Evolutionary conservation across 257 asterid species (phyloP).

Genomic region (Pogostemon cablin): DNA sequence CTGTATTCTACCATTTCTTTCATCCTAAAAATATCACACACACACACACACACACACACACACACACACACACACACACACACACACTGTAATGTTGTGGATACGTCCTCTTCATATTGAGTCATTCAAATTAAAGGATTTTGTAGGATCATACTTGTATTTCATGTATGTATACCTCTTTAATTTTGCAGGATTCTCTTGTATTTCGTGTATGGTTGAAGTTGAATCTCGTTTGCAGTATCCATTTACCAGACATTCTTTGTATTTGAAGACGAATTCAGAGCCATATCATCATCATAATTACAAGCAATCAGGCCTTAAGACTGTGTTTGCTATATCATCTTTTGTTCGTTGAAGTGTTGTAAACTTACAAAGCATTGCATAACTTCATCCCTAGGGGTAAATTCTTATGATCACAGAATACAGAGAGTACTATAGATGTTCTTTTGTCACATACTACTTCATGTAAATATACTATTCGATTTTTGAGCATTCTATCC

Average conservation of each 20-base stretch:
- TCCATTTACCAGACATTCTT: constrained; percentile 2
- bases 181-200: constrained; percentile 67
- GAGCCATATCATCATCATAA: not conserved
- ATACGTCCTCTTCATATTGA: not conserved
- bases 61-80: not conserved
- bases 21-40: not conserved
- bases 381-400: constrained; percentile 11
- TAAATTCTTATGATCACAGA: not conserved
- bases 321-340: constrained; percentile 19
- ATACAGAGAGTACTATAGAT: not conserved
- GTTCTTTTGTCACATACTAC: not conserved
- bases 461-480: constrained; percentile 30
- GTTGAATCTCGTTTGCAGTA: not conserved
- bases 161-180: not conserved
- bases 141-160: not conserved
- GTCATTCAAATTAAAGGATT: not conserved
- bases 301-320: constrained; percentile 6
- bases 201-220: constrained; percentile 62
- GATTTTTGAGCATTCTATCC: not conserved
- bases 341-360: constrained; percentile 5
- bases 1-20: constrained; percentile 23
- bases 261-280: constrained; percentile 26
- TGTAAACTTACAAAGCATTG: constrained; percentile 12
- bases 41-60: no score
- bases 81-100: not conserved